Percentiles rank a stretch among this genome's conserved stretches.
Evolutionary conservation across 495 filamentous ascomycete genomes (phyloP).

Genomic region (Jackrogersella minutella): DNA sequence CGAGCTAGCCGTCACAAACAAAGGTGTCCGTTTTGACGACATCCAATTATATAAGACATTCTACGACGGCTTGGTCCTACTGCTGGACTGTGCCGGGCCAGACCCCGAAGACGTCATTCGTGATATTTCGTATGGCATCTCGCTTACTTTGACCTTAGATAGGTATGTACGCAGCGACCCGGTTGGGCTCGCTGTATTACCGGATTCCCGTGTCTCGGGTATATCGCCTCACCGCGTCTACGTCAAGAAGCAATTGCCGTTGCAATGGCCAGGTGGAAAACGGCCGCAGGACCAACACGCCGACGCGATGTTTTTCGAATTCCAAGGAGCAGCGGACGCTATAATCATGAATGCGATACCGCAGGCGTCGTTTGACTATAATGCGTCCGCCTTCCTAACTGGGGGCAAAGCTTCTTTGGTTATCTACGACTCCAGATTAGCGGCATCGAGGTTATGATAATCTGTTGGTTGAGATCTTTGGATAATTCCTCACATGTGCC

Average conservation of each 20-base stretch:
- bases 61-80: slow-evolving; percentile 1
- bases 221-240: slow-evolving; percentile 22
- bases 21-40: slow-evolving; percentile 18
- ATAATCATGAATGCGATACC: slow-evolving; percentile 15
- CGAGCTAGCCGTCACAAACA: slow-evolving; percentile 20
- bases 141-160: slow-evolving; percentile 5
- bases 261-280: not conserved
- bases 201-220: not conserved
- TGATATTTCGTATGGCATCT: slow-evolving; percentile 8
- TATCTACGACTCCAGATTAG: slow-evolving; percentile 1
- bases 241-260: slow-evolving; percentile 3
- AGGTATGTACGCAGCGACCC: slow-evolving; percentile 22
- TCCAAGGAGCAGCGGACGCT: not conserved
- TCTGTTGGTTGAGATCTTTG: slow-evolving; percentile 15
- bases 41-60: not conserved
- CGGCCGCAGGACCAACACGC: not conserved
- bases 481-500: not conserved
- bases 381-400: slow-evolving; percentile 6
- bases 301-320: slow-evolving; percentile 12
- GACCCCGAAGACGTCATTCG: not conserved
- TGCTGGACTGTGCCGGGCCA: not conserved
- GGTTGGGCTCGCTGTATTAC: not conserved
- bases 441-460: not conserved
- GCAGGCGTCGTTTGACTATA: slow-evolving; percentile 14
- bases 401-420: slow-evolving; percentile 15